Evolutionary conservation across 1,284 basidiomycete genomes (phyloP).

Genomic region (Mycena sp.): DNA sequence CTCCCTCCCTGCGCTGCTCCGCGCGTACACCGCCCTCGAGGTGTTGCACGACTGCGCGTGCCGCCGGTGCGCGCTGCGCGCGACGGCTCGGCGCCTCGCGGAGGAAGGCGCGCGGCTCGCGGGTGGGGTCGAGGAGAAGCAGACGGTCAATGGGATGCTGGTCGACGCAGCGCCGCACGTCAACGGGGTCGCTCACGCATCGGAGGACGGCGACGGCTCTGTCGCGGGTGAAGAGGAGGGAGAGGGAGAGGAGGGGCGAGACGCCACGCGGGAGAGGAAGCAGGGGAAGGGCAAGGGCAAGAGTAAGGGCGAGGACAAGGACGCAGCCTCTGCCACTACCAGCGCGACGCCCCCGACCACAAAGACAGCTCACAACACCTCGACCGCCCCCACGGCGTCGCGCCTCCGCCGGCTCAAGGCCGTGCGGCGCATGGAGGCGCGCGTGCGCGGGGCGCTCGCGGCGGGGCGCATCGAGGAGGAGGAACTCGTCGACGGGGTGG

Average conservation of each 20-base stretch:
- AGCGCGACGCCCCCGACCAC: too few relatives aligned
- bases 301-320: not conserved
- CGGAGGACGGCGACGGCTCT: not conserved
- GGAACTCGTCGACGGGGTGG: slow-evolving; percentile 19
- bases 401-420: slow-evolving; percentile 62
- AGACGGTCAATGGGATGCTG: slow-evolving; percentile 7
- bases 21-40: slow-evolving; percentile 86
- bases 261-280: slow-evolving; percentile 59
- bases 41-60: slow-evolving; percentile 86
- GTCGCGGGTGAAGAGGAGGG: slow-evolving; percentile 20
- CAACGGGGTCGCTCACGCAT: not conserved
- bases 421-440: slow-evolving; percentile 66
- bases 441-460: slow-evolving; percentile 71
- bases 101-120: slow-evolving; percentile 66
- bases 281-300: not conserved
- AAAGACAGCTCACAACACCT: too few relatives aligned
- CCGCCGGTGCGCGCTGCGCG: slow-evolving; percentile 80
- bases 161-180: not conserved
- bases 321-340: too few relatives aligned
- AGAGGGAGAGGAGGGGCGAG: not conserved
- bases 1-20: slow-evolving; percentile 51
- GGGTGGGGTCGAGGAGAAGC: slow-evolving; percentile 46
- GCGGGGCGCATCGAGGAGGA: slow-evolving; percentile 84
- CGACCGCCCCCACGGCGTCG: slow-evolving; percentile 3
- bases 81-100: slow-evolving; percentile 69